These are phyloP conservation scores for Tricholomella constricta DNA, from an alignment of 768 basidiomycete genomes.

Conservation along the genomic window DNA sequence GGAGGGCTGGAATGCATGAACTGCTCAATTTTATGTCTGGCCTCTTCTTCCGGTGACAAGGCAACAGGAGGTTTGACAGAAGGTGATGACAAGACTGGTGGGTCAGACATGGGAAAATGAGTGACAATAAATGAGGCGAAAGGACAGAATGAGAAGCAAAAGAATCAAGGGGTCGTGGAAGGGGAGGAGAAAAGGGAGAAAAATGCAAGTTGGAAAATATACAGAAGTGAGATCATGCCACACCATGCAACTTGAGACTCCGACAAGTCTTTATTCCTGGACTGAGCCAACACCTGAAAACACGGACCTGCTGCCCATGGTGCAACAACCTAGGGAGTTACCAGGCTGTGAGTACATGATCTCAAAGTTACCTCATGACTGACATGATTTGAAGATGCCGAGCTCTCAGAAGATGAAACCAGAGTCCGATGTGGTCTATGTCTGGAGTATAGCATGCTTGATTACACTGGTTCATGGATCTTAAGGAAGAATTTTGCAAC, in stretches of 20 bases:
- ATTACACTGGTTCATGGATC: slow-evolving; percentile 6
- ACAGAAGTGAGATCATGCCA: too few relatives aligned
- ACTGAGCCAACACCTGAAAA: too few relatives aligned
- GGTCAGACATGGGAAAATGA: neutral
- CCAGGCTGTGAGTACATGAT: neutral
- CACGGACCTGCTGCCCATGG: too few relatives aligned
- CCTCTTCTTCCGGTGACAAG: neutral
- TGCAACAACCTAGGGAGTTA: neutral
- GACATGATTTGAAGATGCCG: neutral
- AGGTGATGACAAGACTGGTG: neutral
- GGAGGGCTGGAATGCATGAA: neutral
- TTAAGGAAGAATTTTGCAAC: neutral
- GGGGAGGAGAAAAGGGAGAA: too few relatives aligned
- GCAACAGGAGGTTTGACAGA: neutral
- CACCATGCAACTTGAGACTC: too few relatives aligned
- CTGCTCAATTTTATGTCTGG: slow-evolving; percentile 1
- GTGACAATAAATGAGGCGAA: neutral
- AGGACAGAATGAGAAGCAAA: too few relatives aligned
- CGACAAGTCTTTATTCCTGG: too few relatives aligned
- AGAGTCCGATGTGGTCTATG: slow-evolving; percentile 4
- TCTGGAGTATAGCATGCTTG: neutral
- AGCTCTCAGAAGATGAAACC: slow-evolving; percentile 5
- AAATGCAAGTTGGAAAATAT: too few relatives aligned
- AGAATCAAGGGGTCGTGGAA: too few relatives aligned
- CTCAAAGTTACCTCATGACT: too few relatives aligned